Conservation (phyloP, 2,329 filamentous ascomycete genomes). For the Dactylellina leptospora region DNA sequence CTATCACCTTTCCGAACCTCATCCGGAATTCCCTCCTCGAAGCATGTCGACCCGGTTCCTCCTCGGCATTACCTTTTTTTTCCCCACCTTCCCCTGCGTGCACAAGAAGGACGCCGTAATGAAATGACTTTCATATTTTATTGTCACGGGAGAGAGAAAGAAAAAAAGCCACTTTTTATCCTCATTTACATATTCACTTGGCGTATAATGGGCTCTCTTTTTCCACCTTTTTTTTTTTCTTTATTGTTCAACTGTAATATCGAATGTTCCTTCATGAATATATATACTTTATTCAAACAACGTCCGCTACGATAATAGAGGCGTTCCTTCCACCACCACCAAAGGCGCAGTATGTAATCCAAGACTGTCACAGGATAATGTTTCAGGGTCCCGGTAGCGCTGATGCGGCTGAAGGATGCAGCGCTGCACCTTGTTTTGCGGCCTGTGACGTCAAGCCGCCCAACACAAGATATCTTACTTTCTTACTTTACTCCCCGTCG, state of each 20-base stretch:
- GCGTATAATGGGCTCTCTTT: conserved; percentile 51
- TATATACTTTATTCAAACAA: conserved; percentile 48
- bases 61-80: conserved; percentile 15
- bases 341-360: conserved; percentile 27
- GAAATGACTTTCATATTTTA: conserved; percentile 47
- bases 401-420: not conserved
- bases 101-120: conserved; percentile 47
- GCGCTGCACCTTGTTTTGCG: too few relatives aligned
- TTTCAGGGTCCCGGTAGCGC: not conserved
- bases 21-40: conserved; percentile 55
- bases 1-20: conserved; percentile 57
- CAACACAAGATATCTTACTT: not conserved
- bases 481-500: not conserved
- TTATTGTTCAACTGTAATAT: conserved; percentile 51
- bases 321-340: not conserved
- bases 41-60: conserved; percentile 14
- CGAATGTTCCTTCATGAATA: conserved; percentile 53
- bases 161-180: conserved; percentile 43
- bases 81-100: too few relatives aligned
- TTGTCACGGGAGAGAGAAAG: conserved; percentile 34
- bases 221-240: conserved; percentile 21
- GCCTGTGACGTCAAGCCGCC: conserved; percentile 19
- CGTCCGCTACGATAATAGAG: conserved; percentile 29
- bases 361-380: conserved; percentile 8
- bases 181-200: conserved; percentile 53